A percentile compares a stretch with the other conserved stretches of the same genome.
These are phyloP conservation scores for Pyrenochaeta sp. DNA, from an alignment of 2,329 filamentous ascomycete species.

Conservation along the genomic window DNA sequence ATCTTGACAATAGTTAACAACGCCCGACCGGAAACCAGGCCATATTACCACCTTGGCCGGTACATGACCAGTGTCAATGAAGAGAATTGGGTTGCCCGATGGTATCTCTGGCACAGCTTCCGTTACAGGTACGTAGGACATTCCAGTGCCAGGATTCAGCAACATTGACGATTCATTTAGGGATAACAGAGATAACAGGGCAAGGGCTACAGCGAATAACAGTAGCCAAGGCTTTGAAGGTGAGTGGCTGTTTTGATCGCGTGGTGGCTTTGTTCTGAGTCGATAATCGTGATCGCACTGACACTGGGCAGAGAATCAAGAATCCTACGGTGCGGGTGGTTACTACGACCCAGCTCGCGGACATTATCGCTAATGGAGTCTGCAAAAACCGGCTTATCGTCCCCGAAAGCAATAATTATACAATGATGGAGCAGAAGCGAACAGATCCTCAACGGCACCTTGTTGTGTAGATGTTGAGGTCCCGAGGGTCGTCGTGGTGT, in stretches of 20 bases:
- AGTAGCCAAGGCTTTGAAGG: constrained; percentile 1
- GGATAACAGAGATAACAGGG: constrained; percentile 39
- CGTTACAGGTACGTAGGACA: constrained; percentile 47
- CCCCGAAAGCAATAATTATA: not conserved
- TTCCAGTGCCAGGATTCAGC: too few relatives aligned
- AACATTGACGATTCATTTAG: constrained; percentile 26
- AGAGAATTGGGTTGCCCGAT: constrained; percentile 61
- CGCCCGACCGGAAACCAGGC: constrained; percentile 50
- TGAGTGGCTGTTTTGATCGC: not conserved
- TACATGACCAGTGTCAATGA: constrained; percentile 53
- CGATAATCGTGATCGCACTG: not conserved
- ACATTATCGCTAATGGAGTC: constrained; percentile 22
- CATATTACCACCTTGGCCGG: constrained; percentile 54
- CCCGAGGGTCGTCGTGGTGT: not conserved
- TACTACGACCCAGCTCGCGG: constrained; percentile 38
- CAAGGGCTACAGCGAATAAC: constrained; percentile 4
- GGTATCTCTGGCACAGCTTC: constrained; percentile 62
- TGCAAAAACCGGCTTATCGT: not conserved
- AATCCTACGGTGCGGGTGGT: not conserved
- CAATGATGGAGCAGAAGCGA: not conserved
- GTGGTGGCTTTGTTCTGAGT: not conserved
- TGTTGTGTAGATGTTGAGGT: constrained; percentile 30
- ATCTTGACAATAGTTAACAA: constrained; percentile 52
- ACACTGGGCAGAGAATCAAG: constrained; percentile 12
- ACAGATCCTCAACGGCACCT: constrained; percentile 2